phyloP scores from a whole-genome alignment of 805 yeast genomes.

The Kluyveromyces wickerhamii region DNA sequence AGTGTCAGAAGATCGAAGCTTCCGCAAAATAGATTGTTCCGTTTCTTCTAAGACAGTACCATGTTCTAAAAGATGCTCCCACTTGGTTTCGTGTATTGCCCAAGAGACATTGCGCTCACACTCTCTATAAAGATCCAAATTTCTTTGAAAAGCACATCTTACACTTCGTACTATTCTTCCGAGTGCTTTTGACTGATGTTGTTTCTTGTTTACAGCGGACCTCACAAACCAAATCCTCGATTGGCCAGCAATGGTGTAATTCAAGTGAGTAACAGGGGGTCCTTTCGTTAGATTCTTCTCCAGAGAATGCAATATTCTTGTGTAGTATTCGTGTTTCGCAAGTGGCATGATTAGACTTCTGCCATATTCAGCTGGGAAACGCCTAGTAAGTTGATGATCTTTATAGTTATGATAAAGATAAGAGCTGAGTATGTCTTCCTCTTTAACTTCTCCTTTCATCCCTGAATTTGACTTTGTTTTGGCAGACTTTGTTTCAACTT shows the following conservation, averaged over 20 bases:
- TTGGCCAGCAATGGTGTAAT: slow-evolving; percentile 20
- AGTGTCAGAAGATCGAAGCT: neutral
- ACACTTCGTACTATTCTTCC: slow-evolving; percentile 17
- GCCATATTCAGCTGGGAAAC: slow-evolving; percentile 15
- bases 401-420: no score
- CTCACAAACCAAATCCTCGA: slow-evolving; percentile 26
- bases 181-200: slow-evolving; percentile 20
- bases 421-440: no score
- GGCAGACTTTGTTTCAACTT: slow-evolving; percentile 4
- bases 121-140: slow-evolving; percentile 12
- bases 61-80: slow-evolving; percentile 21
- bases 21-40: neutral
- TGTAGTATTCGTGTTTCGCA: slow-evolving; percentile 21
- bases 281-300: slow-evolving; percentile 19
- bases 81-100: slow-evolving; percentile 26
- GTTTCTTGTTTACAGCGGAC: slow-evolving; percentile 22
- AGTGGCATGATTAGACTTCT: slow-evolving; percentile 18
- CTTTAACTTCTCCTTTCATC: no score
- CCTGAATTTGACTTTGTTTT: slow-evolving; percentile 5
- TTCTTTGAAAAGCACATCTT: slow-evolving; percentile 16
- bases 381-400: no score
- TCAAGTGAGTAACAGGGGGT: slow-evolving; percentile 18
- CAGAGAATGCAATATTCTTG: slow-evolving; percentile 12
- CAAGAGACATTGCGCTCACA: slow-evolving; percentile 15
- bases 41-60: neutral